A percentile compares a stretch with the other conserved stretches of the same genome.
Conservation (phyloP, 192 early-diverging fungal genomes). For the Coemansia pectinata region DNA sequence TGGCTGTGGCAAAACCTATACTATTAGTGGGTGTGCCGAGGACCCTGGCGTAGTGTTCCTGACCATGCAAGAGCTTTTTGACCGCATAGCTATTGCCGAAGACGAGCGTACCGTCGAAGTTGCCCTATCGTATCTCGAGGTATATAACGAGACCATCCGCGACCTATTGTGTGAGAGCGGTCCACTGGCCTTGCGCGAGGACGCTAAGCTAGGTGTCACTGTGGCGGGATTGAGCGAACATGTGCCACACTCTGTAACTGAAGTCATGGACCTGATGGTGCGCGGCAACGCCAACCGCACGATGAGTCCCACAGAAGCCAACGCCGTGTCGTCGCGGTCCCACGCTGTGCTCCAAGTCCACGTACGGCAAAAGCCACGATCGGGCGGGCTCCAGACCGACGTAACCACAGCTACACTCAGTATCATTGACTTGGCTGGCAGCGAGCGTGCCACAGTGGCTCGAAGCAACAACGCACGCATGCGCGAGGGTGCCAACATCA, state of each 20-base stretch:
- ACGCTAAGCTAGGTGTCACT: slow-evolving; percentile 62
- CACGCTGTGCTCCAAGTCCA: slow-evolving; percentile 80
- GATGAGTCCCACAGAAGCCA: slow-evolving; percentile 72
- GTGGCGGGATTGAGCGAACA: slow-evolving; percentile 75
- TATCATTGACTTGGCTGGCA: slow-evolving; percentile 79
- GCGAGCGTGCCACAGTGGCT: slow-evolving; percentile 65
- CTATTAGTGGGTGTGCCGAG: slow-evolving; percentile 66
- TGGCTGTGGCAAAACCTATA: slow-evolving; percentile 88
- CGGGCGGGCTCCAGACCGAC: slow-evolving; percentile 48
- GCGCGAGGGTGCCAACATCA: slow-evolving; percentile 81
- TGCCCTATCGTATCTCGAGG: slow-evolving; percentile 87
- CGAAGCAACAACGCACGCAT: slow-evolving; percentile 64
- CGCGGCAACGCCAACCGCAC: slow-evolving; percentile 74
- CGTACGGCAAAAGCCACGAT: slow-evolving; percentile 37
- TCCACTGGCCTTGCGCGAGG: slow-evolving; percentile 74
- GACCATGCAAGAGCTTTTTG: slow-evolving; percentile 68
- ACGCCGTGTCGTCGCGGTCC: slow-evolving; percentile 70
- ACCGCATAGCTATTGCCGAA: slow-evolving; percentile 37
- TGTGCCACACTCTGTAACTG: slow-evolving; percentile 54
- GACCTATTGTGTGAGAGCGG: slow-evolving; percentile 69
- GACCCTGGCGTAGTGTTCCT: slow-evolving; percentile 71
- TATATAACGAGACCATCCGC: slow-evolving; percentile 93
- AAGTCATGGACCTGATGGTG: slow-evolving; percentile 57
- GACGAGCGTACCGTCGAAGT: slow-evolving; percentile 67
- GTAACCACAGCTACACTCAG: slow-evolving; percentile 61